phyloP scores from a whole-genome alignment of 1,284 basidiomycete genomes.

The Rhodotorula sp. region DNA sequence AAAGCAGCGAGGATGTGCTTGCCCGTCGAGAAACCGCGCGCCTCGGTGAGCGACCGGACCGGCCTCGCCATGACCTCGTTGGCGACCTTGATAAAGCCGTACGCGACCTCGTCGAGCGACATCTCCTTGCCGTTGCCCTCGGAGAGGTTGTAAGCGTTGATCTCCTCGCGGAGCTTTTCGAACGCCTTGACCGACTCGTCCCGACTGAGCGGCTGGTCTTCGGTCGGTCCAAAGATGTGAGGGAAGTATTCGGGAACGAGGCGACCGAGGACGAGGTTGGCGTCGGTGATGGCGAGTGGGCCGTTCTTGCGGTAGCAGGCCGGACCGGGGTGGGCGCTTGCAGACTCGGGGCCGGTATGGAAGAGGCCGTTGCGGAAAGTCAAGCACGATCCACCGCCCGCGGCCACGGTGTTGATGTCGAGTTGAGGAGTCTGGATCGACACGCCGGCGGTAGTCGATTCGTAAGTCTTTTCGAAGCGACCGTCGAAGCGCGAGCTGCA shows the following conservation, averaged over 20 bases:
- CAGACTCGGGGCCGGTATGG: constrained; percentile 48
- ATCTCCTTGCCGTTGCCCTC: constrained; percentile 49
- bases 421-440: constrained; percentile 79
- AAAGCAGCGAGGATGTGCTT: constrained; percentile 37
- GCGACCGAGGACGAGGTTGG: constrained; percentile 77
- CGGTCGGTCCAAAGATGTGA: constrained; percentile 75
- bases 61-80: constrained; percentile 39
- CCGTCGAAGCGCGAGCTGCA: constrained; percentile 70
- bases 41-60: constrained; percentile 42
- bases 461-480: constrained; percentile 80
- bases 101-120: constrained; percentile 80
- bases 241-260: constrained; percentile 67
- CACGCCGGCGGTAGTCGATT: constrained; percentile 86
- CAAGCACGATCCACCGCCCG: constrained; percentile 79
- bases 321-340: constrained; percentile 69
- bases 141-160: constrained; percentile 55
- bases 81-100: constrained; percentile 64
- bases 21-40: constrained; percentile 35
- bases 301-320: constrained; percentile 77
- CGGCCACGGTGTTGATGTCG: constrained; percentile 61
- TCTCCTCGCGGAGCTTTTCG: constrained; percentile 62
- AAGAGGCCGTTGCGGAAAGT: constrained; percentile 68
- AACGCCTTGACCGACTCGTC: constrained; percentile 66
- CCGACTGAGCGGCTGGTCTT: constrained; percentile 74
- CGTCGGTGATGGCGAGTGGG: constrained; percentile 79